Conservation (phyloP, 2,329 filamentous ascomycete species). For the Clonostachys rosea region DNA sequence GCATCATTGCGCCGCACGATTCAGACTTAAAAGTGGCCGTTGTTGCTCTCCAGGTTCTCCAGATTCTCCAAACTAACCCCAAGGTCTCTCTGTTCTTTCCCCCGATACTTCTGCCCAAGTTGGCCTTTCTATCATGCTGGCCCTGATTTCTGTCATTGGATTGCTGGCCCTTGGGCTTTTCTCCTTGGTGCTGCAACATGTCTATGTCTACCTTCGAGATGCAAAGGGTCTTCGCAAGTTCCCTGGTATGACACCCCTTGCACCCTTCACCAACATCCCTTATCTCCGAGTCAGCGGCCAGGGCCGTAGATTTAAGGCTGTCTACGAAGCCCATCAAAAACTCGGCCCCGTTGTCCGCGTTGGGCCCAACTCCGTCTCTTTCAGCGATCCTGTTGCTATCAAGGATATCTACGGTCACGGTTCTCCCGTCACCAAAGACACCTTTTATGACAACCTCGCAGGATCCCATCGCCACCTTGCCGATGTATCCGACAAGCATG, state of each 20-base stretch:
- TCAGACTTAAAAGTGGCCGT: no score
- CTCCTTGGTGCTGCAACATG: not conserved
- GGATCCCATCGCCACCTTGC: constrained; percentile 46
- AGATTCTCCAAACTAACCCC: no score
- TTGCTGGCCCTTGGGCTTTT: not conserved
- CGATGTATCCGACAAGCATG: constrained; percentile 44
- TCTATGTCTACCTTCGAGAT: constrained; percentile 34
- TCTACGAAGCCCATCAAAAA: constrained; percentile 11
- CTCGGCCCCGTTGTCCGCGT: constrained; percentile 23
- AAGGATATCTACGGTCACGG: constrained; percentile 36
- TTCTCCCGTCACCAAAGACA: constrained; percentile 43
- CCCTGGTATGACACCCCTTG: constrained; percentile 32
- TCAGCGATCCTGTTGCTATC: constrained; percentile 11
- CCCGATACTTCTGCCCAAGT: no score
- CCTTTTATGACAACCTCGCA: constrained; percentile 35
- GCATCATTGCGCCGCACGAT: no score
- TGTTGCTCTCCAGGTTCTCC: no score
- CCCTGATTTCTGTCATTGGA: not conserved
- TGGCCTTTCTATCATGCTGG: not conserved
- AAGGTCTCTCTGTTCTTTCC: no score
- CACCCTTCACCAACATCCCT: constrained; percentile 37
- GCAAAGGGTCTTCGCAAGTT: constrained; percentile 41
- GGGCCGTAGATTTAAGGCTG: not conserved
- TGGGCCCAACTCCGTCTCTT: constrained; percentile 17
- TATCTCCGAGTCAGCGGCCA: constrained; percentile 41